A percentile compares a stretch with the other conserved stretches of the same genome.
Evolutionary conservation across 2,329 filamentous ascomycete genomes (phyloP).

Genomic region (Colletotrichum paranaense): DNA sequence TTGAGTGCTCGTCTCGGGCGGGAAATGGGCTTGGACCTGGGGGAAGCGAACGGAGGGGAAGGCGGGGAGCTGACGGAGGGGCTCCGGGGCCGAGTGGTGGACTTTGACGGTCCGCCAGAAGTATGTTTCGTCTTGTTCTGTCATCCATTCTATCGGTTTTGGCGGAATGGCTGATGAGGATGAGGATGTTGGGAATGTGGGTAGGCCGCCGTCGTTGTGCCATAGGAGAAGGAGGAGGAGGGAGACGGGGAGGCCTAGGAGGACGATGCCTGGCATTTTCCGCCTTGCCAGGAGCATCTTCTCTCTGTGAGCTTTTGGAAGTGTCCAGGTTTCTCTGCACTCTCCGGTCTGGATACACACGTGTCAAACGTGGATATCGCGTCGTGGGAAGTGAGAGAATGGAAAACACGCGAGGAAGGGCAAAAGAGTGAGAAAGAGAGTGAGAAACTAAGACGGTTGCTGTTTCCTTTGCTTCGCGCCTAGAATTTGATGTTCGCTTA

Average conservation of each 20-base stretch:
- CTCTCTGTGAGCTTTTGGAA: background rate
- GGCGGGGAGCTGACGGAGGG: constrained; percentile 46
- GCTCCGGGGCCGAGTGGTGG: constrained; percentile 36
- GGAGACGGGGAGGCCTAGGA: constrained; percentile 19
- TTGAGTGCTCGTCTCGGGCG: constrained; percentile 37
- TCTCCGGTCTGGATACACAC: background rate
- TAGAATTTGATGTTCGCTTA: background rate
- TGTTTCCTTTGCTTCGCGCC: no score
- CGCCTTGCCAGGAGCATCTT: background rate
- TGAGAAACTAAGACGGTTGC: background rate
- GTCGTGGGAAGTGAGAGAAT: background rate
- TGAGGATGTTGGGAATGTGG: background rate
- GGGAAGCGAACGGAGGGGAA: constrained; percentile 43
- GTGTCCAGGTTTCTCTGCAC: background rate
- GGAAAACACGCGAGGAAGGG: background rate
- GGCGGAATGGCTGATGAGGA: background rate
- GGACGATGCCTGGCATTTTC: background rate
- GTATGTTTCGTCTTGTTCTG: background rate
- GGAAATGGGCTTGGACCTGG: constrained; percentile 46
- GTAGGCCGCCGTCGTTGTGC: constrained; percentile 10
- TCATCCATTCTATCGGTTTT: constrained; percentile 10
- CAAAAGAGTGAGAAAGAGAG: background rate
- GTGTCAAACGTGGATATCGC: background rate
- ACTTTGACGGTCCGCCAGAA: constrained; percentile 38
- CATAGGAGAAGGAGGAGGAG: constrained; percentile 22